Conservation (phyloP, 768 basidiomycete species). For the Mycena albidolilacea region DNA sequence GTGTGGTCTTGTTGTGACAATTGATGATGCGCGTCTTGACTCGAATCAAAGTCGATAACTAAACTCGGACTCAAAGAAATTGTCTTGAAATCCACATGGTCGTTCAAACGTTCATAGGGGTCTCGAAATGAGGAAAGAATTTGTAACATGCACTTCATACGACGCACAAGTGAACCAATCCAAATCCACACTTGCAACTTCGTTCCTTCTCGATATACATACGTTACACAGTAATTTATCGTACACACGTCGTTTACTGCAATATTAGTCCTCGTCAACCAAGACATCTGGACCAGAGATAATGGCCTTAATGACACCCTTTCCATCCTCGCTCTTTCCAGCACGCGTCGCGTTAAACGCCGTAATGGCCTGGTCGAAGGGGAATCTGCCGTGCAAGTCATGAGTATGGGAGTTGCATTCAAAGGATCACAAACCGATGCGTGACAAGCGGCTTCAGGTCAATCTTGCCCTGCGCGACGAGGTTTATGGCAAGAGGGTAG, state of each 20-base stretch:
- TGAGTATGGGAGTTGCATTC: constrained; percentile 5
- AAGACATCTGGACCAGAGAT: constrained; percentile 85
- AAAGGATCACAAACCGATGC: constrained; percentile 72
- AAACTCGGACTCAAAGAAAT: too few species aligned
- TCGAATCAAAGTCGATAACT: not conserved
- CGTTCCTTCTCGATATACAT: constrained; percentile 1
- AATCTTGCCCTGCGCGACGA: constrained; percentile 86
- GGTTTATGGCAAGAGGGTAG: constrained; percentile 87
- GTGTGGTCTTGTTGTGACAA: constrained; percentile 6
- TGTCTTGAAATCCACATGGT: too few species aligned
- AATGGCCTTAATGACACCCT: constrained; percentile 90
- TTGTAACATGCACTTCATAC: too few species aligned
- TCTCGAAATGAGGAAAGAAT: too few species aligned
- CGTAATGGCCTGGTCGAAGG: constrained; percentile 81
- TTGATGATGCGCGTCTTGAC: constrained; percentile 15
- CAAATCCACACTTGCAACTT: too few species aligned
- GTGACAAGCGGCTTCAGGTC: constrained; percentile 92
- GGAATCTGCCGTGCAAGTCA: constrained; percentile 61
- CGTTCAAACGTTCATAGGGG: too few species aligned
- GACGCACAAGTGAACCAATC: too few species aligned
- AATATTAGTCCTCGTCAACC: constrained; percentile 54
- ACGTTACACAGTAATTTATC: constrained; percentile 2
- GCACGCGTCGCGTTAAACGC: constrained; percentile 88
- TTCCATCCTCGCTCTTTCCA: constrained; percentile 90
- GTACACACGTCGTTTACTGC: constrained; percentile 8